Base-by-base conservation (phyloP, 768 basidiomycete genomes). In the Leccinum aurantiacum region DNA sequence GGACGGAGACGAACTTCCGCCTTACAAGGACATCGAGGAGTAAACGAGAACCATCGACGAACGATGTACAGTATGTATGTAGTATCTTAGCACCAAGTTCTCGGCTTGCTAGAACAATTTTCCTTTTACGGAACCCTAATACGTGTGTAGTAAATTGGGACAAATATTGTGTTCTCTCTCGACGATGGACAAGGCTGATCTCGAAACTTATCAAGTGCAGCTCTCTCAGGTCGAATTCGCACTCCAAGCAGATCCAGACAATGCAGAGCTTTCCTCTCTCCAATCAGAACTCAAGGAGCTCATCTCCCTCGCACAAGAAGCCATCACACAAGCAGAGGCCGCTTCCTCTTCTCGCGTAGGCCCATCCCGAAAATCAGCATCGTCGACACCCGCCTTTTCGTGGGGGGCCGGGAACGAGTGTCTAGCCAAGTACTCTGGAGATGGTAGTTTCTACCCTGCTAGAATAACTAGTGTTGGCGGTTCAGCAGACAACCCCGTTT, bases 201-300 rank as follows among this genome's bases (percentile, higher is more conserved):
- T 95, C 60, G 93, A 95, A 75, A 91, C 90, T 2, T 94, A 93
- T 71, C 90, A 94, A 77, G 89, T 90, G 11, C 91, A 93, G 71
- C 87, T 93, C 60, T 85, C 88, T n/a, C 91, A 94, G 72, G 92
- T 95, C 61, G 90, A 94, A 73, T 76, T 85, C 57, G 89, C 91
- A 19, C 86, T 95, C 51, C 78, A 84, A 53, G 73, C 84, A 46
- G 93, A 95, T 69, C 89, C 91, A 5, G 77, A 78, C 67, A 94
- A 92, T 71, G 67, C 76, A 56, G 91, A 90, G 73, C 86, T 94
- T 51, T 75, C 81, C 41, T 86, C 84, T 29, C 83, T 95, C 54
- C 86, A 84, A 66, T 83, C 84, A 35, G 90, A 94, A 74, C 82
- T 95, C 54, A 81, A 86, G 69, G 86, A 93, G 74, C 90, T 95